Conservation (phyloP, 2,329 filamentous ascomycete genomes). For the Scedosporium aurantiacum region DNA sequence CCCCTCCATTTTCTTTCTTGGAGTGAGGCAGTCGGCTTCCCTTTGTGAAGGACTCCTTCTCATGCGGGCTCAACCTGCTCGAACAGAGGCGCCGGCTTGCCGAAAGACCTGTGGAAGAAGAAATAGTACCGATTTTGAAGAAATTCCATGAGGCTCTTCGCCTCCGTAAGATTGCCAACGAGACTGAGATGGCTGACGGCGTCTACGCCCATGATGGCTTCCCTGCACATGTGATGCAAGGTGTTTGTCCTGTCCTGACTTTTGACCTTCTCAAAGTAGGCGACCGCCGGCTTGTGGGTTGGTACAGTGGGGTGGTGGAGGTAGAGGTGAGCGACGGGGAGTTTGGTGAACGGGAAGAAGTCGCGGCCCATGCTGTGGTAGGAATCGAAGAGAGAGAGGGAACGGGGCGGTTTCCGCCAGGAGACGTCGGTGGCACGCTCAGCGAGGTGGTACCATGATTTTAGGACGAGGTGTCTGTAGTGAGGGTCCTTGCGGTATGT, state of each 20-base stretch:
- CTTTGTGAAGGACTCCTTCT: background rate
- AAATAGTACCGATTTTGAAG: background rate
- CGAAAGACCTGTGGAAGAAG: background rate
- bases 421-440: conserved; percentile 42
- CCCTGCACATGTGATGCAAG: conserved; percentile 3
- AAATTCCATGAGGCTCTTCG: conserved; percentile 19
- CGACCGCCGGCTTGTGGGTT: conserved; percentile 32
- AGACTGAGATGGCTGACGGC: conserved; percentile 23
- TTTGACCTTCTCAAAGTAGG: conserved; percentile 25
- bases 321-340: conserved; percentile 42
- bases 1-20: too few species aligned
- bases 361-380: conserved; percentile 35
- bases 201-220: conserved; percentile 17
- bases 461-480: conserved; percentile 23
- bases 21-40: too few species aligned
- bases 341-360: conserved; percentile 18
- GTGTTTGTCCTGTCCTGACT: conserved; percentile 5
- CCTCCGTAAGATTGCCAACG: conserved; percentile 20
- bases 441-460: conserved; percentile 35
- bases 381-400: conserved; percentile 37
- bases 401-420: conserved; percentile 32
- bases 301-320: conserved; percentile 44
- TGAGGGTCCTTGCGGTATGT: conserved; percentile 25
- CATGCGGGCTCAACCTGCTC: background rate
- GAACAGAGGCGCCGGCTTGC: background rate